Evolutionary conservation across 2,329 filamentous ascomycete species (phyloP), one percentile per base, ranked within the genome.

Genomic region (Stachybotrys chartarum): DNA sequence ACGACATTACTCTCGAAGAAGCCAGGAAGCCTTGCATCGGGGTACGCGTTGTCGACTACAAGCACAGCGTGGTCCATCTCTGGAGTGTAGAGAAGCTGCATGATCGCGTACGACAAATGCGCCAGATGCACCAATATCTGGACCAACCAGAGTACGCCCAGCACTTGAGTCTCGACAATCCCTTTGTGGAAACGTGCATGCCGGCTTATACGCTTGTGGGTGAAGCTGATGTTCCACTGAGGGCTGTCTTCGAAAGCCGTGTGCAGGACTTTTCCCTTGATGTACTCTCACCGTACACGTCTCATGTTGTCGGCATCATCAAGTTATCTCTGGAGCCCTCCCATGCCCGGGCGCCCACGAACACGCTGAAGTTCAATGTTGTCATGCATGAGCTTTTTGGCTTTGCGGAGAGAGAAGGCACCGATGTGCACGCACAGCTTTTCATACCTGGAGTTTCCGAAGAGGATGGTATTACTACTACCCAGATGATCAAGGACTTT

Each of bases 301-400:
- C 87, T 30, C 91, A 91, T 63, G 90, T 91, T 8, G 84, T 97
- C 57, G 94, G 93, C 49, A 93, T 97, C 55, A 84, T 99, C 61
- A 90, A 91, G 65, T 76, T 99, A 44, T 93, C 93, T 0, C 76
- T 99, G 7, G 94, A 99, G 67, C 94, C 94, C 14, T 97, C 93
- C 0, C 93, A 91, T 51, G 92, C 93, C 2, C 87, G 95, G 64
- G 93, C 92, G 5, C 94, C 94, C 14, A 89, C 90, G 12, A 94
- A 90, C 56, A 97, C 90, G 3, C 76, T 97, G 56, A 99, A 97
- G 69, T 99, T 99, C 75, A 99, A 97, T 65, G 92, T 97, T 6
- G 92, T 97, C 35, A 96, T 99, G 90, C 92, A 96, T 66, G 91
- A 97, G 67, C 83, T 99, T 74, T 76, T 94, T 42, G 94, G 94